Evolutionary conservation across 805 yeast genomes (phyloP), one percentile per base, ranked within the genome.

Genomic region (Torulaspora maleeae): DNA sequence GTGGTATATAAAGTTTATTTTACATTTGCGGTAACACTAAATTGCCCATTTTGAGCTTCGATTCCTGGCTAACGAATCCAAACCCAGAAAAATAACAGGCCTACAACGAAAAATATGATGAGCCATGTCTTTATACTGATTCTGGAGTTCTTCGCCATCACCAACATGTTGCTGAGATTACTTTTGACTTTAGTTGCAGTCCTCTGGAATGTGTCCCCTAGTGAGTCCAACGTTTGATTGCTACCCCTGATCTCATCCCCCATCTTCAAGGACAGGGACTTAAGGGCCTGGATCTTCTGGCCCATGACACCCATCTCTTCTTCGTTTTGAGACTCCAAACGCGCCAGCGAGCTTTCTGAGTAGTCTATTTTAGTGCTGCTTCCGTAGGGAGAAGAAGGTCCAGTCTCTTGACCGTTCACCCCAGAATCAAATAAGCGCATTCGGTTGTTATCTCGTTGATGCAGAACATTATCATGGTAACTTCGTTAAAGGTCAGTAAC

Each of bases 111-210:
- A 50, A 76, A 73, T 39, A 78, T 72, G 1, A 63, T 43, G 2
- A 79, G 64, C 90, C 90, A 82, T 5, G 75, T 70, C 48, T 77
- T 75, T 71, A 83, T 70, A 47, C 83, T 71, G n/a, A 82, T 74
- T 9, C 86, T 83, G 9, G 83, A 73, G 51, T 70, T 72, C 51
- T 77, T 75, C 3, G 86, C 86, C 79, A 83, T 79, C 2, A 71
- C 64, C 64, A 78, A 64, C 86, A 83, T 78, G 33, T 76, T 70
- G 39, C 67, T 69, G 64, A 75, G 74, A 2, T 83, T 81, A 38
- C 68, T 70, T 49, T 75, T 77, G 41, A 83, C 71, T 45, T 70
- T 68, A 1, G 63, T 56, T 15, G 77, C 63, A 1, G 81, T 71
- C 38, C 63, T 61, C 29, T 74, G 79, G 56, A 78, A 78, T 13